phyloP scores from a whole-genome alignment of 495 filamentous ascomycete genomes.

The Trichoderma asperelloides region DNA sequence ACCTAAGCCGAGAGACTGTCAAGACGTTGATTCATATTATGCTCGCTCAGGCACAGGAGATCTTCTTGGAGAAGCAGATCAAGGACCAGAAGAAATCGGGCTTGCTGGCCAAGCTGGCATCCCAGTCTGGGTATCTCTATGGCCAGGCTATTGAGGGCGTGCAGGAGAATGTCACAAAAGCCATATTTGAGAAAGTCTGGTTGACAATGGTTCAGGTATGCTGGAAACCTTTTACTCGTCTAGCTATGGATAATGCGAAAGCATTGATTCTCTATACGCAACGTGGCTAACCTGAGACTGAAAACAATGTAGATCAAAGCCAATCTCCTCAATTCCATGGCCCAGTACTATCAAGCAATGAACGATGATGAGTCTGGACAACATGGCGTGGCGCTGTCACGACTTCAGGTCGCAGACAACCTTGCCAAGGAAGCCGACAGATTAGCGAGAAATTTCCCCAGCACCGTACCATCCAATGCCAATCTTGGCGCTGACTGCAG shows the following conservation, averaged over 20 bases:
- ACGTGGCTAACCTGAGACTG: not conserved
- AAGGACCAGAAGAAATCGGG: slow-evolving; percentile 88
- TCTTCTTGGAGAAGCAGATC: slow-evolving; percentile 95
- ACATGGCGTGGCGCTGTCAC: slow-evolving; percentile 77
- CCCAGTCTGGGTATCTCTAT: slow-evolving; percentile 83
- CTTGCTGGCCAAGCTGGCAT: slow-evolving; percentile 83
- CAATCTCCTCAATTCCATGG: slow-evolving; percentile 72
- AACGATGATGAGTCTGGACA: slow-evolving; percentile 83
- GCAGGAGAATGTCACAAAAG: slow-evolving; percentile 86
- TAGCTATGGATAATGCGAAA: not conserved
- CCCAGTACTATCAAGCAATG: slow-evolving; percentile 89
- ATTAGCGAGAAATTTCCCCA: slow-evolving; percentile 73
- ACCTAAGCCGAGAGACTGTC: slow-evolving; percentile 88
- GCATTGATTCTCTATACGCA: not conserved
- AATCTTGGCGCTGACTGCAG: slow-evolving; percentile 79
- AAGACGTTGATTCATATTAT: slow-evolving; percentile 89
- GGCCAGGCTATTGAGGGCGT: slow-evolving; percentile 78
- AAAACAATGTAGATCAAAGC: slow-evolving; percentile 57
- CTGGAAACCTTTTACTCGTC: not conserved
- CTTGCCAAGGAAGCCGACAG: slow-evolving; percentile 66
- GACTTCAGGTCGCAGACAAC: slow-evolving; percentile 72
- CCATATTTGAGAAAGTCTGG: slow-evolving; percentile 96
- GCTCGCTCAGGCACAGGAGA: slow-evolving; percentile 91
- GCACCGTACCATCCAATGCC: slow-evolving; percentile 65
- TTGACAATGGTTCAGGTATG: slow-evolving; percentile 67